Conservation (phyloP, 2,329 filamentous ascomycete genomes). For the Blastomyces percursus region DNA sequence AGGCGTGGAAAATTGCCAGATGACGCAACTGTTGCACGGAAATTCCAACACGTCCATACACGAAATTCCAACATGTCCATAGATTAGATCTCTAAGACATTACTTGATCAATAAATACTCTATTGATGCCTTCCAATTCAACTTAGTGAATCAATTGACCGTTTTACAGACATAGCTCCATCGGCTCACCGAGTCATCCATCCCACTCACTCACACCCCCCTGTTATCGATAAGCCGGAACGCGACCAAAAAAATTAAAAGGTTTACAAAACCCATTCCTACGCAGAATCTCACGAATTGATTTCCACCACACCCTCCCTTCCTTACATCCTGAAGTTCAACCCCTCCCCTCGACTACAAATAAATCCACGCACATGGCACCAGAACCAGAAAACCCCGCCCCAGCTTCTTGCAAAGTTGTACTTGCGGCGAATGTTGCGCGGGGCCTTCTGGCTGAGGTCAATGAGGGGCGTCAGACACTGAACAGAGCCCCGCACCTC, state of each 20-base stretch:
- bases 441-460: conserved; percentile 72
- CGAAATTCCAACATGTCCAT: not conserved
- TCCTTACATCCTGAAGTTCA: not conserved
- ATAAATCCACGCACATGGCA: conserved; percentile 19
- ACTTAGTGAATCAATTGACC: not conserved
- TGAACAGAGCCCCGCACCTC: conserved; percentile 64
- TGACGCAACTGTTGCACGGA: not conserved
- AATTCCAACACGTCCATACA: too few relatives aligned
- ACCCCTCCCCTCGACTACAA: not conserved
- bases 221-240: conserved; percentile 3
- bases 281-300: not conserved
- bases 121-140: not conserved
- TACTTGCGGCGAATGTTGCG: conserved; percentile 78
- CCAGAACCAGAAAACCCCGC: conserved; percentile 21
- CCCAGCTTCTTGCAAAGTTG: conserved; percentile 66
- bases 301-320: not conserved
- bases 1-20: not conserved
- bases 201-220: not conserved
- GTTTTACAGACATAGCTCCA: not conserved
- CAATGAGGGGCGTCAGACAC: conserved; percentile 58
- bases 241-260: not conserved
- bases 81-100: not conserved
- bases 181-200: not conserved
- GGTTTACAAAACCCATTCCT: not conserved
- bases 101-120: not conserved